Base-by-base conservation (phyloP, 352 stramenopile species). In the Phytophthora fragariae region DNA sequence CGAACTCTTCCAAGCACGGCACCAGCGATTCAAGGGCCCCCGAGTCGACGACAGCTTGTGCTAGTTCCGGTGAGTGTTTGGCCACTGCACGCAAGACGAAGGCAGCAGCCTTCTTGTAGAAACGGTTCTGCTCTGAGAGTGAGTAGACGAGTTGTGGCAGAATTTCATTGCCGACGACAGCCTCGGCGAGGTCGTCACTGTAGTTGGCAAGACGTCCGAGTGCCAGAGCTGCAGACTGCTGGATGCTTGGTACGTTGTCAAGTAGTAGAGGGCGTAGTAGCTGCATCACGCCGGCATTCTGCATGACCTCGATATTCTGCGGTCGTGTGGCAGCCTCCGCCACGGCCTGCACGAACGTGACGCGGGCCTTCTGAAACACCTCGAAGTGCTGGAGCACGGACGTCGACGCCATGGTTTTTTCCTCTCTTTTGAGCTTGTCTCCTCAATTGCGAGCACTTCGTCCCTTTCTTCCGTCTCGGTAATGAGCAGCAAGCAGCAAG, bases 271-370 rank as follows among this genome's bases (percentile, higher is more conserved):
- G 96, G 15, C 95, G 90, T 41, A 99, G 79, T 27, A 99, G 69
- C 70, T 98, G 94, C 95, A 99, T 98, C 41, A 98, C 96, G 29
- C 96, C 96, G 9, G 95, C 95, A 65, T 98, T 98, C 62, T 98
- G 93, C 94, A 98, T 98, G 53, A 98, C 92, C 68, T 98, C 95
- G 61, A 99, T 98, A 75, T 98, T 98, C 80, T 98, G 95, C 52
- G 96, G 95, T 27, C 96, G 83, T n/a, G 94, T 98, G 11, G 95
- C 94, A 1, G 93, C 93, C 61, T 99, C 96, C 6, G 96, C 95
- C 29, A 99, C 93, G 10, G 93, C 89, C 78, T 98, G 95, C 29
- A 98, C 95, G 79, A 99, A 98, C 21, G 89, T 97, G 65, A 98
- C 95, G 24, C 96, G 91, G 14, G 94, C 92, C 78, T 99, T 98